Base-by-base conservation (phyloP, 1,139 yeast species). In the Hemisphaericaspora lyxosophila region DNA sequence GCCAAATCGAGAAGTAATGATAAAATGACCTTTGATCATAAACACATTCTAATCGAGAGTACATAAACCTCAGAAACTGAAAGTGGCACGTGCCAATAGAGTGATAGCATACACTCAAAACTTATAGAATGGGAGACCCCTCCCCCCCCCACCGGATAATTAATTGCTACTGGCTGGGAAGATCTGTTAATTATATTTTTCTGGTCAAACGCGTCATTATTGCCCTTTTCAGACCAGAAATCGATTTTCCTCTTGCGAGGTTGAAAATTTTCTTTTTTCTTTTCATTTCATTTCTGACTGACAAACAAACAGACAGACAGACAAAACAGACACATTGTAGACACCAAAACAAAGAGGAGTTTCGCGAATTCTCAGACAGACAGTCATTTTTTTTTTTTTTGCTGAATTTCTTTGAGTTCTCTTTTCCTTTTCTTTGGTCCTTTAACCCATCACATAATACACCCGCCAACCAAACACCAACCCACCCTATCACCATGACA, bases 401-500 rank as follows among this genome's bases (percentile, higher is more conserved):
- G 23, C 11, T 3, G 11, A 11, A 19, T 8, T 20, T 8, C 5
- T 20, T n/a, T n/a, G n/a, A n/a, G 11, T 20, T 20, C 23, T 8
- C 23, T 20, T 20, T 20, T 20, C 11, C 23, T 24, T 24, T 24
- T 24, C 26, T 24, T 9, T 24, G 13, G 9, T n/a, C 8, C 23
- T 19, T 19, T 19, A 19, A 24, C 6, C 7, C 7, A 24, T 7
- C 12, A 24, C n/a, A 24, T 7, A 14, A 9, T 23, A 23, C 22
- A 31, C 14, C 4, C 9, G 26, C 16, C 14, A 31, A 19, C 33
- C 33, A n/a, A n/a, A 32, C 35, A 23, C n/a, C 7, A 13, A 3
- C 9, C n/a, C 29, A 26, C n/a, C 16, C 15, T 9, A 26, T n/a
- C n/a, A n/a, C n/a, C n/a, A 34, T 34, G 37, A n/a, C 37, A 24